These are phyloP conservation scores for Mollisia scopiformis DNA, from an alignment of 2,329 filamentous ascomycete species.

Conservation along the genomic window DNA sequence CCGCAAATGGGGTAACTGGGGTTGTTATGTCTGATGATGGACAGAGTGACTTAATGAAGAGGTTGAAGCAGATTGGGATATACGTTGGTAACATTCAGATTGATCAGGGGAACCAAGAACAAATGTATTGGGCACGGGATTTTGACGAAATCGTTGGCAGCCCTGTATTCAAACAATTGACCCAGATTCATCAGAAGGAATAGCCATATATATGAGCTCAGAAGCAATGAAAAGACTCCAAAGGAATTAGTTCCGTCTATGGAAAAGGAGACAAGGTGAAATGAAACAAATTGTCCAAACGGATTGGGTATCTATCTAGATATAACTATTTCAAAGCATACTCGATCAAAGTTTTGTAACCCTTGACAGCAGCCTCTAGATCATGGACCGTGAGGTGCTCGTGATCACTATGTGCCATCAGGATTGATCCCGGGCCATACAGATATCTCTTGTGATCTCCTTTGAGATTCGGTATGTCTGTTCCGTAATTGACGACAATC, in stretches of 20 bases:
- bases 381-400: slow-evolving; percentile 78
- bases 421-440: slow-evolving; percentile 73
- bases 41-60: slow-evolving; percentile 22
- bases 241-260: too few relatives aligned
- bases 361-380: slow-evolving; percentile 76
- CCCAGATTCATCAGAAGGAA: too few relatives aligned
- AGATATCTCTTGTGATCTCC: slow-evolving; percentile 49
- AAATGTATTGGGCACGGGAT: slow-evolving; percentile 28
- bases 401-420: slow-evolving; percentile 85
- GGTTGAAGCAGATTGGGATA: slow-evolving; percentile 22
- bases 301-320: background rate
- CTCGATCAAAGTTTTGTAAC: slow-evolving; percentile 73
- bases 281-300: too few relatives aligned
- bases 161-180: slow-evolving; percentile 14
- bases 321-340: slow-evolving; percentile 25
- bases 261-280: background rate
- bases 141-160: slow-evolving; percentile 29
- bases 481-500: slow-evolving; percentile 88
- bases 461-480: slow-evolving; percentile 69
- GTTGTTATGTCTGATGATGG: slow-evolving; percentile 28
- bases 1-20: slow-evolving; percentile 23
- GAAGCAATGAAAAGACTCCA: too few relatives aligned
- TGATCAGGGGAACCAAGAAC: background rate
- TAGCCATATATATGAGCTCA: too few relatives aligned
- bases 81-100: slow-evolving; percentile 5